These are phyloP conservation scores for Excoecaria agallocha DNA, from an alignment of 345 rosid genomes.

Conservation along the genomic window DNA sequence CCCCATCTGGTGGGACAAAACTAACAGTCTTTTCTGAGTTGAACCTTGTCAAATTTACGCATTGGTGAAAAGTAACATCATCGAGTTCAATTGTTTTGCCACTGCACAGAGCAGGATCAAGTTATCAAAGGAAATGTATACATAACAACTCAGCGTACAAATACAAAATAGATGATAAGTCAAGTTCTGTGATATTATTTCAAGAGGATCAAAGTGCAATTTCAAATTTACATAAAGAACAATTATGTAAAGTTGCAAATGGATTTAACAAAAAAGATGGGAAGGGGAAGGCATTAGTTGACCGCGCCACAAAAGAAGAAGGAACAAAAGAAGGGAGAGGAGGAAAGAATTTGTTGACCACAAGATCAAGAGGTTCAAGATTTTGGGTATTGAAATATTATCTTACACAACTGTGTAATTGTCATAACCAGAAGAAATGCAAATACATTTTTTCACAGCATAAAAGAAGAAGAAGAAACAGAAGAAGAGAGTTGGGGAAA, in stretches of 20 bases:
- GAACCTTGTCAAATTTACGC: slow-evolving; percentile 96
- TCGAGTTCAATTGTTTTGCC: slow-evolving; percentile 98
- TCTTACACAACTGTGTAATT: neutral
- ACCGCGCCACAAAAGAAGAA: neutral
- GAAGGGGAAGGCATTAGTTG: neutral
- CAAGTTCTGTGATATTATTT: neutral
- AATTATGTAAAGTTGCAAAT: neutral
- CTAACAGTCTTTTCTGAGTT: slow-evolving; percentile 98
- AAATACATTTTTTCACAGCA: neutral
- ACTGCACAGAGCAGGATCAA: slow-evolving; percentile 40
- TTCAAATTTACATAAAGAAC: neutral
- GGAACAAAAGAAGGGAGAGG: neutral
- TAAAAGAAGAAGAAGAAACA: neutral
- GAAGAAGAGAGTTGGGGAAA: neutral
- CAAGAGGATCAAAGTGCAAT: neutral
- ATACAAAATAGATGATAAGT: neutral
- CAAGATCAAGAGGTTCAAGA: neutral
- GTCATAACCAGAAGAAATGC: neutral
- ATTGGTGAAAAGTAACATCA: slow-evolving; percentile 98
- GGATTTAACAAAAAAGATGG: neutral
- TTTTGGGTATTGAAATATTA: neutral
- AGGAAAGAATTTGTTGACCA: neutral
- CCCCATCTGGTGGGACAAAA: slow-evolving; percentile 99
- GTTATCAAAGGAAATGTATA: neutral
- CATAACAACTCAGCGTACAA: neutral